Conservation (phyloP, 73 alveolate genomes). For the Tetrahymena thermophila region DNA sequence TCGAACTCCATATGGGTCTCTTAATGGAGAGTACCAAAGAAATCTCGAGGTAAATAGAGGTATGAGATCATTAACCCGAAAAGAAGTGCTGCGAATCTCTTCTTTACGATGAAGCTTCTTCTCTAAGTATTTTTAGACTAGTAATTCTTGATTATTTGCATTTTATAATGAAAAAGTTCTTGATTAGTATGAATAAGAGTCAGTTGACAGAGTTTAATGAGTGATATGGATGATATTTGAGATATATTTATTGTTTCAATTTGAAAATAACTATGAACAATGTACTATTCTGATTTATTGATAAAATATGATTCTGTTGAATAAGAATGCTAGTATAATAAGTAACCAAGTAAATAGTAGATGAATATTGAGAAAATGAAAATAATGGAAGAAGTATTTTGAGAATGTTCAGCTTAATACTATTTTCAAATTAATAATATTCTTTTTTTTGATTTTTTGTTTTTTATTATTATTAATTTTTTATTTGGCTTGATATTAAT, state of each 20-base stretch:
- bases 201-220: neutral
- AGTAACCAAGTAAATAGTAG: neutral
- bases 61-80: neutral
- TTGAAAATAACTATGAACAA: no score
- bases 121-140: neutral
- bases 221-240: neutral
- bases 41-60: neutral
- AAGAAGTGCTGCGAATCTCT: neutral
- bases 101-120: neutral
- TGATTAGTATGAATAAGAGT: neutral
- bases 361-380: neutral
- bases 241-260: no score
- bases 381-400: neutral
- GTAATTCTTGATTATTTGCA: neutral
- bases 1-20: slow-evolving; percentile 33
- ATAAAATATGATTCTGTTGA: neutral
- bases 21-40: slow-evolving; percentile 2
- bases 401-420: neutral
- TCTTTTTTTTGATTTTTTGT: neutral
- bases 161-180: no score
- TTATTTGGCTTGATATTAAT: neutral
- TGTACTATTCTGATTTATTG: no score
- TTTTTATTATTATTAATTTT: no score
- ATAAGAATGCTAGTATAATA: neutral
- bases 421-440: neutral